Base-by-base conservation (phyloP, 208 protist species). In the Leishmania lainsoni region DNA sequence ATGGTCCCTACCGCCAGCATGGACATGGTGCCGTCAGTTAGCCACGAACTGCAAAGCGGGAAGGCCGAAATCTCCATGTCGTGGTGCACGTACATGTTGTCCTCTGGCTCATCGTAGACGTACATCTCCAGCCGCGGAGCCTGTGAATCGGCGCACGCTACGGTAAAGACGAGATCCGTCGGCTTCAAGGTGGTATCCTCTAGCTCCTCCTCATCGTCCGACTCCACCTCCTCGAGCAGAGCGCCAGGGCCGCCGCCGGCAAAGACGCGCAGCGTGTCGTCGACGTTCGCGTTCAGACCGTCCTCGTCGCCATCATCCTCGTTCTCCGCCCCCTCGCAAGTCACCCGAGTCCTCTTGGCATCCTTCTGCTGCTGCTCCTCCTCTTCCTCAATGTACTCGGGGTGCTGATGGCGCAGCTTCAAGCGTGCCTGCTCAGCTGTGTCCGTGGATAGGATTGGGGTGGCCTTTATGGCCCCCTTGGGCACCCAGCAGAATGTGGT, bases 71-170 rank as follows among this genome's bases (percentile, higher is more conserved):
- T 79, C 39, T 99, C 84, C 79, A 99, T 94, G 83, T 99, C 98
- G 78, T 99, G 98, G 88, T 99, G 99, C 22, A 99, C 79, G 86
- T 98, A 99, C 35, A 99, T 81, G 83, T 98, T 99, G 84, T 98
- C 93, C 78, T 98, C 90, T 10, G 96, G 91, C 81, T 98, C 94
- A 83, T 99, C 98, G 90, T 99, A 99, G 4, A 99, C 93, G 84
- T 98, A 96, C 49, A 99, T 84, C 91, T 99, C 97, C 69, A 99
- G 74, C 74, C 98, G 79, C 65, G 96, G 87, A 65, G 87, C 83
- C 92, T 96, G 63, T 10, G 89, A 26, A 83, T 95, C 95, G 29
- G 94, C 93, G 56, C 81, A 78, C 22, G 90, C 89, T 17, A 91
- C 86, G 39, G 84, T 74, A 68, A 97, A 96, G 56, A 96, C 89